Evolutionary conservation across 2,329 filamentous ascomycete genomes (phyloP).

Genomic region (Colletotrichum brevisporum): DNA sequence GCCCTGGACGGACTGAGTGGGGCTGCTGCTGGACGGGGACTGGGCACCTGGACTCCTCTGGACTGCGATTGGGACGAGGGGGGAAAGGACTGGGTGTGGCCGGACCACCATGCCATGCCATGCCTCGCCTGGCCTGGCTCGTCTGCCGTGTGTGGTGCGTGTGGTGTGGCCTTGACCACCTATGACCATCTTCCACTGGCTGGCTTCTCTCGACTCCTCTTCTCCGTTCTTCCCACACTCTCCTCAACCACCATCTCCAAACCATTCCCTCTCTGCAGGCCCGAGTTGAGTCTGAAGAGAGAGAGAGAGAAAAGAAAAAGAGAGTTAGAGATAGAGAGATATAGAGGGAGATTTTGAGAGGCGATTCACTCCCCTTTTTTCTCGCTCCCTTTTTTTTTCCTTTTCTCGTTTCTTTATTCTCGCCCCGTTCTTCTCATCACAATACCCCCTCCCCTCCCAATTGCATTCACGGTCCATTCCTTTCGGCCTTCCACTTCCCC

Average conservation of each 20-base stretch:
- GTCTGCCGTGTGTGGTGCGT: slow-evolving; percentile 22
- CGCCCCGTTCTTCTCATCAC: slow-evolving; percentile 40
- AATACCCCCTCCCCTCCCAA: slow-evolving; percentile 28
- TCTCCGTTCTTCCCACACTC: slow-evolving; percentile 38
- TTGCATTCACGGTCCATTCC: slow-evolving; percentile 34
- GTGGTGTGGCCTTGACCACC: slow-evolving; percentile 32
- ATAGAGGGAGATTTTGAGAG: slow-evolving; percentile 42
- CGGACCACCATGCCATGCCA: slow-evolving; percentile 38
- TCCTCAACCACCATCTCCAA: slow-evolving; percentile 28
- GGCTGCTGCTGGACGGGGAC: slow-evolving; percentile 17
- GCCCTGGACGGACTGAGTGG: slow-evolving; percentile 23
- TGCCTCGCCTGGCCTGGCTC: slow-evolving; percentile 37
- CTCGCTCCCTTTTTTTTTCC: slow-evolving; percentile 46
- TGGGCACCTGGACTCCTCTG: slow-evolving; percentile 10
- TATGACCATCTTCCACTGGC: slow-evolving; percentile 36
- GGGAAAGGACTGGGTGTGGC: slow-evolving; percentile 36
- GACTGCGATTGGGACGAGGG: slow-evolving; percentile 13
- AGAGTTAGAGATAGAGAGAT: slow-evolving; percentile 44
- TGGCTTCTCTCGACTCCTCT: slow-evolving; percentile 38
- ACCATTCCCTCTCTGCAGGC: slow-evolving; percentile 37
- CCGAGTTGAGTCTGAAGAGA: slow-evolving; percentile 40
- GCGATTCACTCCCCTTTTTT: slow-evolving; percentile 43
- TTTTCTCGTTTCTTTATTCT: slow-evolving; percentile 44
- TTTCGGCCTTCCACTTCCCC: slow-evolving; percentile 40
- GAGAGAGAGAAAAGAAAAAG: slow-evolving; percentile 42